A percentile compares a stretch with the other conserved stretches of the same genome.
These are phyloP conservation scores for Aspergillus luchuensis DNA, from an alignment of 2,329 filamentous ascomycete genomes.

Conservation along the genomic window DNA sequence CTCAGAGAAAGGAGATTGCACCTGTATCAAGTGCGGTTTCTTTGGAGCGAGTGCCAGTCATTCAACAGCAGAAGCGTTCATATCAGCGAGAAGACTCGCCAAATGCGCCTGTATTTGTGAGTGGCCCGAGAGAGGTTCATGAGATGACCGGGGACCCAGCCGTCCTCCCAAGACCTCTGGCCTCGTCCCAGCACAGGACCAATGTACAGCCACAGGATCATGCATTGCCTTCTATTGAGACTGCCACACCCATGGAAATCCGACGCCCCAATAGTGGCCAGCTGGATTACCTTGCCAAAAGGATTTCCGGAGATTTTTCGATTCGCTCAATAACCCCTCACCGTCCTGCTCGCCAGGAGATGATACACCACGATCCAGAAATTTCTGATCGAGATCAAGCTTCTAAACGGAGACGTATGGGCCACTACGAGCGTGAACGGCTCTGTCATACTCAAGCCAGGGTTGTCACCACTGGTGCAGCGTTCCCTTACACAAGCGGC, in stretches of 20 bases:
- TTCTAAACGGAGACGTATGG: conserved; percentile 39
- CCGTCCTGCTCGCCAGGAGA: conserved; percentile 26
- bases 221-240: conserved; percentile 42
- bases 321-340: conserved; percentile 36
- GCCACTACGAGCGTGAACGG: conserved; percentile 25
- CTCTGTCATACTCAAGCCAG: conserved; percentile 16
- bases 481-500: conserved; percentile 17
- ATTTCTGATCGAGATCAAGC: conserved; percentile 29
- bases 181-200: conserved; percentile 19
- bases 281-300: conserved; percentile 32
- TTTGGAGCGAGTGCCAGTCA: conserved; percentile 24
- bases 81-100: conserved; percentile 21
- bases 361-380: conserved; percentile 22
- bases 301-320: conserved; percentile 29
- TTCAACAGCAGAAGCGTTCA: conserved; percentile 21
- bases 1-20: conserved; percentile 23
- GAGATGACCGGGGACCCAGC: conserved; percentile 21
- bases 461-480: conserved; percentile 16
- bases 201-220: conserved; percentile 30
- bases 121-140: conserved; percentile 29
- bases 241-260: conserved; percentile 25
- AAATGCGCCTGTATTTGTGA: conserved; percentile 37
- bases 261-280: conserved; percentile 27
- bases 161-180: conserved; percentile 19
- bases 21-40: conserved; percentile 25